Conservation (phyloP, 352 stramenopile genomes). For the Phytophthora palmivora region DNA sequence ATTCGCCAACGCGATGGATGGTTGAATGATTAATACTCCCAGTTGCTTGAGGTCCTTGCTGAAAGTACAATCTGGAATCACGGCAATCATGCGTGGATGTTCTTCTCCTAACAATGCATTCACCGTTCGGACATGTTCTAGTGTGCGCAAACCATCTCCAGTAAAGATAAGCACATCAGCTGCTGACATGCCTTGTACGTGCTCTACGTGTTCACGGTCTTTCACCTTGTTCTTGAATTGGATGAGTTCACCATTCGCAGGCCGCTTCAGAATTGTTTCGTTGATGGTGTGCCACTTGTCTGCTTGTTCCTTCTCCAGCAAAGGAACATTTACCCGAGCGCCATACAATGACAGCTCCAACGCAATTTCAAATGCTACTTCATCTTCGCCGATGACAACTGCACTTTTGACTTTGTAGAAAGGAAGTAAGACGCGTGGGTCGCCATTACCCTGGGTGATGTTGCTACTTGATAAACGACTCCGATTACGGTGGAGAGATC, state of each 20-base stretch:
- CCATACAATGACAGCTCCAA: constrained; percentile 71
- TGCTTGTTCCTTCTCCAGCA: constrained; percentile 63
- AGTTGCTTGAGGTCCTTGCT: constrained; percentile 51
- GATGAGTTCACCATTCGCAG: constrained; percentile 68
- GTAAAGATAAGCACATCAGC: constrained; percentile 75
- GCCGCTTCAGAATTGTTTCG: constrained; percentile 53
- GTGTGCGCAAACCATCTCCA: constrained; percentile 47
- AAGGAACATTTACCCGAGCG: constrained; percentile 65
- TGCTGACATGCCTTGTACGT: constrained; percentile 48
- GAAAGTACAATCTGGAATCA: constrained; percentile 50
- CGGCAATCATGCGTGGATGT: constrained; percentile 63
- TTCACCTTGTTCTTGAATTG: constrained; percentile 72
- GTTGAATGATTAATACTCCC: constrained; percentile 68
- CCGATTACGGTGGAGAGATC: constrained; percentile 7
- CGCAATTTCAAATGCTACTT: constrained; percentile 68
- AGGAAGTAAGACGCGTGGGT: constrained; percentile 51
- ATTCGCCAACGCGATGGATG: constrained; percentile 68
- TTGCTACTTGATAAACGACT: constrained; percentile 32
- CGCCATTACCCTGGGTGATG: constrained; percentile 44
- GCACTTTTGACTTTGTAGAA: constrained; percentile 61
- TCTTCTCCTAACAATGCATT: constrained; percentile 43
- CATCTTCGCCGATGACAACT: constrained; percentile 70
- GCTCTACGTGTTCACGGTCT: constrained; percentile 30
- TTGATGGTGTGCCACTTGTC: constrained; percentile 70
- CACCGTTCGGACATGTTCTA: constrained; percentile 62